These are phyloP conservation scores for Neckera pumila DNA, from an alignment of 225 moss, liverwort and hornwort genomes.

Conservation along the genomic window DNA sequence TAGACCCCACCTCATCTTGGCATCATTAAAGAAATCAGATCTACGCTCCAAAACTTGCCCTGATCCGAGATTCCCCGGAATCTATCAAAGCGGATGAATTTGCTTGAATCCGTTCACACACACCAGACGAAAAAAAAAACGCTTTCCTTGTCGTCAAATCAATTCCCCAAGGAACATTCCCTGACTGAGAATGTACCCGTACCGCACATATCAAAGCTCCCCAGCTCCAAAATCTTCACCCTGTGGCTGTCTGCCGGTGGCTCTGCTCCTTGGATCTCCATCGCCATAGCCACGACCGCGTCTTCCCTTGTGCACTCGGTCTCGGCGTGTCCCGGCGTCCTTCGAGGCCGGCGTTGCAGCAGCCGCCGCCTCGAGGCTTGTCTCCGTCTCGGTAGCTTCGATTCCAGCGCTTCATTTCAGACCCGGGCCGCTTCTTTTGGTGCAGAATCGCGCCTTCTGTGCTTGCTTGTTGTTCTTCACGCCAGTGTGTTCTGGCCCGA, in stretches of 20 bases:
- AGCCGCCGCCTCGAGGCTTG: background rate
- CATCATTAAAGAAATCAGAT: background rate
- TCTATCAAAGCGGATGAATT: background rate
- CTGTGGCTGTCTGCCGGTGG: background rate
- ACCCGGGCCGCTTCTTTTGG: background rate
- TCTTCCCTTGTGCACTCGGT: background rate
- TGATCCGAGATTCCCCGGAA: background rate
- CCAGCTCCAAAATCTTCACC: accelerated
- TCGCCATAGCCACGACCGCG: constrained; percentile 33
- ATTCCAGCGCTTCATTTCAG: background rate
- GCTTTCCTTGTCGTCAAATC: constrained; percentile 1
- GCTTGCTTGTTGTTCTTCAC: background rate
- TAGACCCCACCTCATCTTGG: background rate
- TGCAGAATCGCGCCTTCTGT: background rate
- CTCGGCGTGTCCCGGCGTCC: background rate
- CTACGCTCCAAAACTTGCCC: background rate
- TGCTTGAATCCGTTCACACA: background rate
- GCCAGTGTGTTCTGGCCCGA: background rate
- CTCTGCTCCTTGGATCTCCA: constrained; percentile 13
- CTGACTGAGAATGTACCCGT: accelerated
- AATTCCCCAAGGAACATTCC: background rate
- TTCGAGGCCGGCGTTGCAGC: constrained; percentile 19
- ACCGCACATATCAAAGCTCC: accelerated
- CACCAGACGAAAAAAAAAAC: background rate
- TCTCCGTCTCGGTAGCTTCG: background rate